Conservation (phyloP, 2,329 filamentous ascomycete species). For the Ophiocordyceps robertsii region DNA sequence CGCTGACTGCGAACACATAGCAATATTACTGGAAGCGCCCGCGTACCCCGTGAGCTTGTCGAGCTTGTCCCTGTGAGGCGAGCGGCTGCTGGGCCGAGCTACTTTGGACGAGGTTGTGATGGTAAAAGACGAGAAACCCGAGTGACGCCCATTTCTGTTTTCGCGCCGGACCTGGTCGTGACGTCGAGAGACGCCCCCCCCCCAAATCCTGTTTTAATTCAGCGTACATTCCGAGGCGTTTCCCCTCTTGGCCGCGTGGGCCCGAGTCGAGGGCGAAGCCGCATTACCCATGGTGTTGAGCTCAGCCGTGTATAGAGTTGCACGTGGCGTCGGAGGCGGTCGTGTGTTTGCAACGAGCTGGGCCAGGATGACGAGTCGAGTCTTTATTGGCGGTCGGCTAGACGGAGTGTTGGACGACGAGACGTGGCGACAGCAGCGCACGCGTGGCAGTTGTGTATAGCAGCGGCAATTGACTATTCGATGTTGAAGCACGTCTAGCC, state of each 20-base stretch:
- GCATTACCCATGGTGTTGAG: neutral
- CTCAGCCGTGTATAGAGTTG: neutral
- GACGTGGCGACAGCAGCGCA: too few relatives aligned
- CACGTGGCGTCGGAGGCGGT: too few relatives aligned
- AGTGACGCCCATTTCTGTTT: neutral
- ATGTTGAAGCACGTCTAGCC: too few relatives aligned
- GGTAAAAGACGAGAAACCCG: neutral
- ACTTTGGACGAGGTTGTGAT: neutral
- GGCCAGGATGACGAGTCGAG: too few relatives aligned
- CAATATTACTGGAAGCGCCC: constrained; percentile 61
- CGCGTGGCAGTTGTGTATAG: too few relatives aligned
- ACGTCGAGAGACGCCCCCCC: too few relatives aligned
- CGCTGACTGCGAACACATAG: constrained; percentile 19
- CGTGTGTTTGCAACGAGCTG: too few relatives aligned
- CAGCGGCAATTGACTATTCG: too few relatives aligned
- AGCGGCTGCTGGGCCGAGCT: constrained; percentile 4
- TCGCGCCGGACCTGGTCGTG: too few relatives aligned
- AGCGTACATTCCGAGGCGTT: neutral
- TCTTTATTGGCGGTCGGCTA: too few relatives aligned
- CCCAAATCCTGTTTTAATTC: constrained; percentile 7
- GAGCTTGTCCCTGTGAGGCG: constrained; percentile 9
- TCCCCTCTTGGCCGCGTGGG: neutral
- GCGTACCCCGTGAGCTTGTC: constrained; percentile 34
- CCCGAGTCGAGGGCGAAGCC: neutral
- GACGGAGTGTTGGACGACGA: too few relatives aligned